phyloP scores from a whole-genome alignment of 192 early-diverging fungal genomes.

The Funneliformis geosporum region DNA sequence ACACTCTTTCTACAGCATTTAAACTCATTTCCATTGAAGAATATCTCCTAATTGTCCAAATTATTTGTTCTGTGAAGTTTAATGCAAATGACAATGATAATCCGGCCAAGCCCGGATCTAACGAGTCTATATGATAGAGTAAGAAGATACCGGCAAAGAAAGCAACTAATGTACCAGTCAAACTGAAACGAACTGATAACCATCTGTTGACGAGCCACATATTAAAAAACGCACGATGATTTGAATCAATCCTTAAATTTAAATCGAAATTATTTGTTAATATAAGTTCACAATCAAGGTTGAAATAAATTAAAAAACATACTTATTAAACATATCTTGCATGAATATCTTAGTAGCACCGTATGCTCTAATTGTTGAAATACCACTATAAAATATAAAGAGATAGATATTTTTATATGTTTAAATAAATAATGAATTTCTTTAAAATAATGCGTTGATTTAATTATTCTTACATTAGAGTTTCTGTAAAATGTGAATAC shows the following conservation, averaged over 20 bases:
- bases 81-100: slow-evolving; percentile 81
- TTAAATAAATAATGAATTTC: background rate
- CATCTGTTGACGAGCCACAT: slow-evolving; percentile 81
- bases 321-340: slow-evolving; percentile 47
- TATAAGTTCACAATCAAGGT: too few species aligned
- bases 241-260: slow-evolving; percentile 51
- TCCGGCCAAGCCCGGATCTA: slow-evolving; percentile 80
- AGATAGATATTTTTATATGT: background rate
- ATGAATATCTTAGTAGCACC: slow-evolving; percentile 39
- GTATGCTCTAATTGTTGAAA: slow-evolving; percentile 84
- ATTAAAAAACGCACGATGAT: slow-evolving; percentile 78
- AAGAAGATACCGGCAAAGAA: slow-evolving; percentile 66
- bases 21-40: slow-evolving; percentile 81
- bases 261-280: background rate
- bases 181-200: slow-evolving; percentile 78
- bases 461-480: slow-evolving; percentile 51
- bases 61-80: slow-evolving; percentile 74
- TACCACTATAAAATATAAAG: slow-evolving; percentile 45
- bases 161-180: slow-evolving; percentile 66
- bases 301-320: background rate
- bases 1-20: slow-evolving; percentile 83
- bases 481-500: slow-evolving; percentile 70
- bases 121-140: slow-evolving; percentile 30
- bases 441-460: slow-evolving; percentile 39
- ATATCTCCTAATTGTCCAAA: slow-evolving; percentile 77